phyloP scores from a whole-genome alignment of 2,329 filamentous ascomycete species.

The Xylariaceae sp. region DNA sequence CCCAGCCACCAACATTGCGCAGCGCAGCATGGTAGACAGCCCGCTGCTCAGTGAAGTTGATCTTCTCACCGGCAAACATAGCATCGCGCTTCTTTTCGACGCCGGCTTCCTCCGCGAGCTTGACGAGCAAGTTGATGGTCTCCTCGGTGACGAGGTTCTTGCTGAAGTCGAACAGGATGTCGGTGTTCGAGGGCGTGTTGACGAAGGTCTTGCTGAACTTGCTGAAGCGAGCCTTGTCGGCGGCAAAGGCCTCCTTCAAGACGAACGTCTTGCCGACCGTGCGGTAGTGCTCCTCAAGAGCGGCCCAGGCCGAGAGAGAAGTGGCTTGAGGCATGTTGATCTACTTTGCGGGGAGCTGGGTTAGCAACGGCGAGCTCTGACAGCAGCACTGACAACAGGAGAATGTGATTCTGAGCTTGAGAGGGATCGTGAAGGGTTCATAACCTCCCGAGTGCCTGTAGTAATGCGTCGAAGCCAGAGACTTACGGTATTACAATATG shows the following conservation, averaged over 20 bases:
- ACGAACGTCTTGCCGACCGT: conserved; percentile 82
- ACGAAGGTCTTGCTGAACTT: conserved; percentile 86
- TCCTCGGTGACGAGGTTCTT: conserved; percentile 98
- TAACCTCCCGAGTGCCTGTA: too few relatives aligned
- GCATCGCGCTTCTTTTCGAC: conserved; percentile 91
- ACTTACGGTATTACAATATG: too few relatives aligned
- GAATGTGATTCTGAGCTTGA: too few relatives aligned
- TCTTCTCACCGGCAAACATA: conserved; percentile 97
- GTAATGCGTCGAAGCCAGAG: too few relatives aligned
- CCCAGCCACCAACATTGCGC: conserved; percentile 80
- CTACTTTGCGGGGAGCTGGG: background rate
- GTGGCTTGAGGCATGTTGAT: conserved; percentile 70
- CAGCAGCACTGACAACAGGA: too few relatives aligned
- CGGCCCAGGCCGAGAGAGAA: conserved; percentile 79
- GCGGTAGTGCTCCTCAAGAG: conserved; percentile 87
- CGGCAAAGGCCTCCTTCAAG: conserved; percentile 86
- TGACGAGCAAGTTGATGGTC: conserved; percentile 77
- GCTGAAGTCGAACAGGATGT: conserved; percentile 96
- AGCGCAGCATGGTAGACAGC: conserved; percentile 95
- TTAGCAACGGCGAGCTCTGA: background rate
- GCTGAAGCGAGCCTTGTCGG: conserved; percentile 80
- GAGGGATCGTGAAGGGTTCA: too few relatives aligned
- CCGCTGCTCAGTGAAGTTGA: conserved; percentile 97
- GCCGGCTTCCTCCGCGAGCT: conserved; percentile 86
- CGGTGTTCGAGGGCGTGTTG: conserved; percentile 69